phyloP scores from a whole-genome alignment of 495 filamentous ascomycete species.

The Aspergillus sparsus region DNA sequence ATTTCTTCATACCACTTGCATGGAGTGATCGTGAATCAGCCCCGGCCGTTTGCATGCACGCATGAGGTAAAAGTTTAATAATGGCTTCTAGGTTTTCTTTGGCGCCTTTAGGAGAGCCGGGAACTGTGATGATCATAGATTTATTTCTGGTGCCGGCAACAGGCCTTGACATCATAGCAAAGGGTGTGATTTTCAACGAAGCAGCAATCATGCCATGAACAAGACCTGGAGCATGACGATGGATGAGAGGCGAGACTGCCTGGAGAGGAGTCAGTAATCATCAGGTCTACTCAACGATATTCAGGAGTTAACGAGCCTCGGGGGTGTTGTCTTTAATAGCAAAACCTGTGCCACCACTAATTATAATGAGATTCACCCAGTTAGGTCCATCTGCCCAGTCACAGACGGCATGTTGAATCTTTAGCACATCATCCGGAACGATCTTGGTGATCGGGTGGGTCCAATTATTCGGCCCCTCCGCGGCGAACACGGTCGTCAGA shows the following conservation, averaged over 20 bases:
- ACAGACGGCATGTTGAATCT: slow-evolving; percentile 72
- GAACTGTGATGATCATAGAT: slow-evolving; percentile 85
- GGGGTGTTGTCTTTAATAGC: slow-evolving; percentile 85
- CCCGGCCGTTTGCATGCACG: slow-evolving; percentile 85
- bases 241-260: slow-evolving; percentile 78
- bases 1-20: slow-evolving; percentile 73
- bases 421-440: slow-evolving; percentile 72
- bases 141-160: slow-evolving; percentile 86
- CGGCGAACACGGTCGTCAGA: slow-evolving; percentile 66
- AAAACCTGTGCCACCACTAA: slow-evolving; percentile 94
- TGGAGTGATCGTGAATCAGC: slow-evolving; percentile 80
- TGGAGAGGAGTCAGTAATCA: slow-evolving; percentile 33
- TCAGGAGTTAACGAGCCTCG: slow-evolving; percentile 57
- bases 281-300: not conserved
- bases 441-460: slow-evolving; percentile 66
- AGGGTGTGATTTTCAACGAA: slow-evolving; percentile 84
- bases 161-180: slow-evolving; percentile 96
- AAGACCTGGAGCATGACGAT: slow-evolving; percentile 85
- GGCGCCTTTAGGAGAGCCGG: slow-evolving; percentile 95
- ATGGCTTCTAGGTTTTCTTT: slow-evolving; percentile 91
- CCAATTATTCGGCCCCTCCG: slow-evolving; percentile 67
- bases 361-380: slow-evolving; percentile 73
- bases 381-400: slow-evolving; percentile 65
- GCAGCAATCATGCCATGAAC: slow-evolving; percentile 94
- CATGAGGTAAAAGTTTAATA: slow-evolving; percentile 89